phyloP scores from a whole-genome alignment of 179 eudicot species.

The Camellia oleifera region DNA sequence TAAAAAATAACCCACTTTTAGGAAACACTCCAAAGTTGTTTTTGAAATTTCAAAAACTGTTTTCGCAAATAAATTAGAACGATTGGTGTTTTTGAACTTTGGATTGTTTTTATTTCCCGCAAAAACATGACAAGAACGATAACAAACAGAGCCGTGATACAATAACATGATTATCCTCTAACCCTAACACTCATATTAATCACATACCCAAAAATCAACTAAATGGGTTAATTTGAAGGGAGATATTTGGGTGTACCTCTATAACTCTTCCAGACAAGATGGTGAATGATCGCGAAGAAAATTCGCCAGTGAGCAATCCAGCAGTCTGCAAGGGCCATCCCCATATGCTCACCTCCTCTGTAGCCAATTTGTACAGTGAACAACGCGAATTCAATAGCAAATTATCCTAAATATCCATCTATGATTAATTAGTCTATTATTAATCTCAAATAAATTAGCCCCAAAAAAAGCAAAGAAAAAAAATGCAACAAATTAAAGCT shows the following conservation, averaged over 20 bases:
- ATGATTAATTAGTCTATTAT: neutral
- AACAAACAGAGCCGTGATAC: neutral
- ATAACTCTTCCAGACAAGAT: conserved; percentile 59
- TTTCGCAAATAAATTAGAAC: too few relatives aligned
- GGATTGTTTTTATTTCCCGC: too few relatives aligned
- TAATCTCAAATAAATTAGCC: neutral
- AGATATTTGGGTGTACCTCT: conserved; percentile 41
- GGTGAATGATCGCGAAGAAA: conserved; percentile 50
- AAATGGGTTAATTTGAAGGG: neutral
- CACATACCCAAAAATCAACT: neutral
- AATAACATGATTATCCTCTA: neutral
- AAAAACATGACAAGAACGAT: too few relatives aligned
- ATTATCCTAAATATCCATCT: conserved; percentile 46
- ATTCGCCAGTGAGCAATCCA: conserved; percentile 67
- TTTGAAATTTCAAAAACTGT: too few relatives aligned
- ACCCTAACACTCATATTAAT: neutral
- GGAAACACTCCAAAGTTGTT: too few relatives aligned
- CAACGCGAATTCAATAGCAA: conserved; percentile 52
- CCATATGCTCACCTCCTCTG: conserved; percentile 67
- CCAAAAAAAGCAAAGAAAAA: neutral
- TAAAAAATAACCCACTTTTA: too few relatives aligned
- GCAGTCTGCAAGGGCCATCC: conserved; percentile 86
- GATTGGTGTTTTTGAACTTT: too few relatives aligned
- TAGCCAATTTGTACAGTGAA: conserved; percentile 41
- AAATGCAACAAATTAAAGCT: neutral